These are phyloP conservation scores for Plasmodium sp. DNA, from an alignment of 169 alveolate species.

Conservation along the genomic window DNA sequence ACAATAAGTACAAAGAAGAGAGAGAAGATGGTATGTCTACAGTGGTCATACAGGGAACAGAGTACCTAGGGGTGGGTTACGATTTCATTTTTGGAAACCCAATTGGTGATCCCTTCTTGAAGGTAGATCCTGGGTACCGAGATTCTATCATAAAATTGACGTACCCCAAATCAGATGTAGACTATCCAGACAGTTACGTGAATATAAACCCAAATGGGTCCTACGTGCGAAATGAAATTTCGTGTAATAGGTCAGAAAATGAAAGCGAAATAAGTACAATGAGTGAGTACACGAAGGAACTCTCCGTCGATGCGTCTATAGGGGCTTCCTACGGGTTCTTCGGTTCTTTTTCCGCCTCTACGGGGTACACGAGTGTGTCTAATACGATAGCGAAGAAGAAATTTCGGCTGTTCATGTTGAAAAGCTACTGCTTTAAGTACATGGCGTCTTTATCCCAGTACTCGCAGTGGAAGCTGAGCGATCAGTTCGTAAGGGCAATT, in stretches of 20 bases:
- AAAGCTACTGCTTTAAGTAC: slow-evolving; percentile 87
- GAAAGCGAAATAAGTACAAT: slow-evolving; percentile 63
- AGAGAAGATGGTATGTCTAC: slow-evolving; percentile 31
- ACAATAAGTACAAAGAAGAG: slow-evolving; percentile 43
- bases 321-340: slow-evolving; percentile 79
- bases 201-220: slow-evolving; percentile 83
- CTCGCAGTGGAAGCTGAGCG: slow-evolving; percentile 76
- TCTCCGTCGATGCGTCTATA: slow-evolving; percentile 86
- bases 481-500: slow-evolving; percentile 82
- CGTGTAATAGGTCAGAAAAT: slow-evolving; percentile 87
- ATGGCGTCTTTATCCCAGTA: slow-evolving; percentile 86
- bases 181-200: slow-evolving; percentile 59
- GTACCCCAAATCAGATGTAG: slow-evolving; percentile 69
- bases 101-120: slow-evolving; percentile 86
- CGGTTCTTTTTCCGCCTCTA: slow-evolving; percentile 86
- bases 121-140: slow-evolving; percentile 90
- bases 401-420: slow-evolving; percentile 79
- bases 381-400: slow-evolving; percentile 78
- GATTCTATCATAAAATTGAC: slow-evolving; percentile 82
- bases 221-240: slow-evolving; percentile 84
- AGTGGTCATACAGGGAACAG: slow-evolving; percentile 75
- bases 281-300: slow-evolving; percentile 84
- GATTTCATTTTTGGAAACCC: slow-evolving; percentile 88
- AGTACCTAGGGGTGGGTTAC: slow-evolving; percentile 88
- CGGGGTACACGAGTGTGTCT: slow-evolving; percentile 84